These are phyloP conservation scores for Rhododendron ovatum DNA, from an alignment of 148 eudicot species.

Conservation along the genomic window DNA sequence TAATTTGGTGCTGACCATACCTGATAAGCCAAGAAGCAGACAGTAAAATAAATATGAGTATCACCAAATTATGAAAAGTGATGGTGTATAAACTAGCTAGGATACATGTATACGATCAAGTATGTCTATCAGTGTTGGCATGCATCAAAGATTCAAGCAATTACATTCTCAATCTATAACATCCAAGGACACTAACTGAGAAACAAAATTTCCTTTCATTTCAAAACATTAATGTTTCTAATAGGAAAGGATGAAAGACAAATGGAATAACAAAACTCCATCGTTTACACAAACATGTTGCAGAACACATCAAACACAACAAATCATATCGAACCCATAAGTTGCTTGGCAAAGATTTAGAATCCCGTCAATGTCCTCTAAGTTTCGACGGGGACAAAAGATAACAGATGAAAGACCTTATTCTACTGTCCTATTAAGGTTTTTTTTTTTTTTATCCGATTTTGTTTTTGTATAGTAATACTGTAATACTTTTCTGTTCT, in stretches of 20 bases:
- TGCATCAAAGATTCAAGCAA: neutral
- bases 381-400: neutral
- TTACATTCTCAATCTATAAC: neutral
- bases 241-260: neutral
- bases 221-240: neutral
- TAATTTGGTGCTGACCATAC: constrained; percentile 99
- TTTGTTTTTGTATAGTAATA: neutral
- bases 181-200: neutral
- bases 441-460: neutral
- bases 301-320: neutral
- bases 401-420: neutral
- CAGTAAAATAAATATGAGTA: neutral
- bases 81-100: neutral
- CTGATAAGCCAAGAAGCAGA: constrained; percentile 36
- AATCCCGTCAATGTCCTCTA: neutral
- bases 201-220: neutral
- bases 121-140: neutral
- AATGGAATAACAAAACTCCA: neutral
- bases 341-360: neutral
- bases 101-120: neutral
- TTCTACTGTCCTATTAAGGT: neutral
- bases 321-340: neutral
- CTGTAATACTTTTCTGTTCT: neutral
- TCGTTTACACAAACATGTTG: neutral
- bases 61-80: constrained; percentile 8